These are phyloP conservation scores for Neurospora sp. DNA, from an alignment of 495 filamentous ascomycete genomes.

Conservation along the genomic window DNA sequence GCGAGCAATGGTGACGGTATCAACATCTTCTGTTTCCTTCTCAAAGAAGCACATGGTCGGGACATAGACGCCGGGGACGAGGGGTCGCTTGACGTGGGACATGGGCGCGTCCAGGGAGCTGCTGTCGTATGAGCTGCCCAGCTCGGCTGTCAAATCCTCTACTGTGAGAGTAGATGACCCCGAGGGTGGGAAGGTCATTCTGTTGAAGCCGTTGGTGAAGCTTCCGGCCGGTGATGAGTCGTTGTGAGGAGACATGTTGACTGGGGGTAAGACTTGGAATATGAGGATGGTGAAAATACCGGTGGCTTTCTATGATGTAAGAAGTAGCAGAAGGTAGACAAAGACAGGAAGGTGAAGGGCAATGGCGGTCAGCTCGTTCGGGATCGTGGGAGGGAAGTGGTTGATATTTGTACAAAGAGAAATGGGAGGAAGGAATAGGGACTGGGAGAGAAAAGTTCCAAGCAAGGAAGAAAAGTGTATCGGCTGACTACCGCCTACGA, in stretches of 20 bases:
- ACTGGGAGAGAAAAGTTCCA: background rate
- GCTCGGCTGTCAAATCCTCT: conserved; percentile 14
- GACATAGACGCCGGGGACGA: conserved; percentile 73
- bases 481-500: background rate
- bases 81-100: conserved; percentile 44
- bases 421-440: background rate
- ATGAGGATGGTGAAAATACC: background rate
- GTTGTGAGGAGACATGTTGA: conserved; percentile 40
- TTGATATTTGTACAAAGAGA: conserved; percentile 24
- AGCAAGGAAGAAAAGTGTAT: background rate
- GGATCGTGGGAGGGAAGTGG: conserved; percentile 5
- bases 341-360: background rate
- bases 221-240: conserved; percentile 40
- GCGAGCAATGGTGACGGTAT: conserved; percentile 53
- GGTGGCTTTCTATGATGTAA: background rate
- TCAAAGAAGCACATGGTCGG: conserved; percentile 86
- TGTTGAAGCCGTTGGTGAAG: conserved; percentile 36
- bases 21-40: conserved; percentile 65
- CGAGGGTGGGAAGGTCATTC: conserved; percentile 27
- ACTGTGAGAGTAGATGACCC: conserved; percentile 25
- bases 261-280: background rate
- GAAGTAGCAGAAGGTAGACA: background rate
- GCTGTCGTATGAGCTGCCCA: conserved; percentile 34
- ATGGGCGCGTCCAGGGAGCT: conserved; percentile 27
- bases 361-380: background rate